phyloP scores from a whole-genome alignment of 1,284 basidiomycete genomes.

The Agroathelia rolfsii region DNA sequence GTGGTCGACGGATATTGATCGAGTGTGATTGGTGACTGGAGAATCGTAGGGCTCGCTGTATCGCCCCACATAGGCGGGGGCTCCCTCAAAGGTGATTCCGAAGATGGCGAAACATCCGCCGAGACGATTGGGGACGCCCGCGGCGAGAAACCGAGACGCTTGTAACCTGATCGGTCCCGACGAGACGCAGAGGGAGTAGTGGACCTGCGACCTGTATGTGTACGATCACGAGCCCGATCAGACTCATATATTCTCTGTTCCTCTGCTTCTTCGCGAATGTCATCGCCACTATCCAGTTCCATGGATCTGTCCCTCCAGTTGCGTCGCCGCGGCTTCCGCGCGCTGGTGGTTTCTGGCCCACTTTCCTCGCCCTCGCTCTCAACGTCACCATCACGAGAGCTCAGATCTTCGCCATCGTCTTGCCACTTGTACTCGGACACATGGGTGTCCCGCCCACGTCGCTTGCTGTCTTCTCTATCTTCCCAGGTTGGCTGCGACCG shows the following conservation, averaged over 20 bases:
- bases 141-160: no score
- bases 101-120: slow-evolving; percentile 10
- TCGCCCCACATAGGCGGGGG: no score
- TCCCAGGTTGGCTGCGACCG: slow-evolving; percentile 34
- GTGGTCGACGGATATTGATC: no score
- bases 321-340: slow-evolving; percentile 20
- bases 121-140: no score
- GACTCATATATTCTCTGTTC: no score
- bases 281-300: slow-evolving; percentile 30
- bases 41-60: no score
- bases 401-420: slow-evolving; percentile 50
- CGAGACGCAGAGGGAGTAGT: slow-evolving; percentile 12
- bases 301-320: slow-evolving; percentile 24
- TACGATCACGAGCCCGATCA: no score
- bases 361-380: slow-evolving; percentile 72
- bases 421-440: no score
- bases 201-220: slow-evolving; percentile 13
- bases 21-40: no score
- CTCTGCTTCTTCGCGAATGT: no score
- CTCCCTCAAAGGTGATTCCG: no score
- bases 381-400: slow-evolving; percentile 72
- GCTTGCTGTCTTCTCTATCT: slow-evolving; percentile 31
- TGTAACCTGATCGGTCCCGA: no score
- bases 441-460: slow-evolving; percentile 28
- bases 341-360: slow-evolving; percentile 27